Base-by-base conservation (phyloP, 371 early-diverging fungal species). In the Rhizopus sp. region DNA sequence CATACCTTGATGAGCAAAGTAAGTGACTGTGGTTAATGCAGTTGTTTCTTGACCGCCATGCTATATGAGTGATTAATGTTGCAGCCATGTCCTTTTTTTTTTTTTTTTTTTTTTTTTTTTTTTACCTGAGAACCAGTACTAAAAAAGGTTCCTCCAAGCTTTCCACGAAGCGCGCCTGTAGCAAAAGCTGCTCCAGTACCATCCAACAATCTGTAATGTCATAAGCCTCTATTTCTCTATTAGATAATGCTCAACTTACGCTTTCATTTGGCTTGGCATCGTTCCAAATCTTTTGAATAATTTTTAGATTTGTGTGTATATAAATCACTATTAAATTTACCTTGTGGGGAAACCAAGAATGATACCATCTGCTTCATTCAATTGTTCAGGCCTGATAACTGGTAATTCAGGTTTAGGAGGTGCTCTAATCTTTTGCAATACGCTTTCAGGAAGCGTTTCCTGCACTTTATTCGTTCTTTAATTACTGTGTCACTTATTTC, bases 1-100 rank as follows among this genome's bases (percentile, higher is more conserved):
- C 62, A 93, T 81, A 4, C 94, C 95, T 57, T 89, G 92, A 70
- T 93, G 93, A n/a, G 79, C 85, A 45, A 91, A 79, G 54, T 81
- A 83, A 13, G 88, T 75, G 23, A 94, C 46, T 33, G 87, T 75
- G 13, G 86, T 80, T n/a, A 82, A 68, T 5, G 86, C 85, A 1
- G 91, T 89, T 5, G 78, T 72, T 63, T 91, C 92, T 70, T 86
- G 86, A 29, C 91, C 90, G 48, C 89, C 87, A 51, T 75, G 74
- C 59, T 68, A 60, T 53, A 44, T 53, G 77, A 92, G 86, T 71
- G 30, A 83, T 75, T 23, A 78, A 66, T 5, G 83, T 82, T 3
- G 90, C 89, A 7, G 88, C 83, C 63, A 92, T 92, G 23, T 2
- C 15, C n/a, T n/a, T n/a, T n/a, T n/a, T n/a, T n/a, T n/a, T n/a